Percentiles rank a stretch among this genome's conserved stretches.
These are phyloP conservation scores for Persicaria tinctoria DNA, from an alignment of 148 eudicot species.

Conservation along the genomic window DNA sequence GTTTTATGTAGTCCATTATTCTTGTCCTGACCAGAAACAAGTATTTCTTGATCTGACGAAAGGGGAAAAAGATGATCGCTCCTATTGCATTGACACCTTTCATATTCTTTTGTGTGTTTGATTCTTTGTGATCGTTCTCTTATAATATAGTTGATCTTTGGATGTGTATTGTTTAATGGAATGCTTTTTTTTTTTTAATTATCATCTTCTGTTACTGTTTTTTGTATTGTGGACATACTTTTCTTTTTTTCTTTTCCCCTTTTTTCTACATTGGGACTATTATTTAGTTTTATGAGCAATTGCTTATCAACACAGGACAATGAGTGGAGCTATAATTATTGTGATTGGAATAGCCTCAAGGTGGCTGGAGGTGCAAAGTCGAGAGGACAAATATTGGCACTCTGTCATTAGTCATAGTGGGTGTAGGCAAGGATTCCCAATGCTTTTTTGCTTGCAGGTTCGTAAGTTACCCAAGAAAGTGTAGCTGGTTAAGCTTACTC, in stretches of 20 bases:
- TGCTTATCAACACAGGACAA: constrained; percentile 31
- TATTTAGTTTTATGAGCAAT: neutral
- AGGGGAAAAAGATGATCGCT: neutral
- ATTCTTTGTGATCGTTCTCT: neutral
- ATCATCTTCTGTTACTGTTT: neutral
- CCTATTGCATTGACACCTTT: constrained; percentile 2
- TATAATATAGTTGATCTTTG: neutral
- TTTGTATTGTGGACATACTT: neutral
- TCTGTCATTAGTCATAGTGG: constrained; percentile 38
- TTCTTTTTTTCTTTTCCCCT: neutral
- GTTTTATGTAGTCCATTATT: neutral
- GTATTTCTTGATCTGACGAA: neutral
- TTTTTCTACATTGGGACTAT: neutral
- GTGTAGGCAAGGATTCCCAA: constrained; percentile 42
- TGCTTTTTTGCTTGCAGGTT: constrained; percentile 79
- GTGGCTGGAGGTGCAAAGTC: constrained; percentile 45
- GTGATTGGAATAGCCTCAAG: constrained; percentile 55
- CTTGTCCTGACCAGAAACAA: neutral
- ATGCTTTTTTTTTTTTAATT: neutral
- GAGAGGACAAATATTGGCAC: constrained; percentile 58
- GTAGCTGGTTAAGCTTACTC: neutral
- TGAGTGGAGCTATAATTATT: constrained; percentile 63
- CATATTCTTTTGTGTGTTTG: neutral
- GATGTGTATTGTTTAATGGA: neutral
- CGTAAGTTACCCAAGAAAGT: neutral